A percentile compares a stretch with the other conserved stretches of the same genome.
These are phyloP conservation scores for Termitomyces sp. DNA, from an alignment of 768 basidiomycete species.

Conservation along the genomic window DNA sequence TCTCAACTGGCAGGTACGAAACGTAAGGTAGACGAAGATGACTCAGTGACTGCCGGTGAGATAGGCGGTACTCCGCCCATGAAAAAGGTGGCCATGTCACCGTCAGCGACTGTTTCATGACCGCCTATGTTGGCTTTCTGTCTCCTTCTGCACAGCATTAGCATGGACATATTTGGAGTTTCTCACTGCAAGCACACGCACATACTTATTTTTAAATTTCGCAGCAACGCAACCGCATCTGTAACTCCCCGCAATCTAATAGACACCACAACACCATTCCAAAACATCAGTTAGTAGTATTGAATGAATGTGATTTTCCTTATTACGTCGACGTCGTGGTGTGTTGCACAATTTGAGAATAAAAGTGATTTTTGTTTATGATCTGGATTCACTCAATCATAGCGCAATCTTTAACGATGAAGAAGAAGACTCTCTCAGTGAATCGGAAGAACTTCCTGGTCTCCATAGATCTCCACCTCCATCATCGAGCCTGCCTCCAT, in stretches of 20 bases:
- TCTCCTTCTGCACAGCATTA: neutral
- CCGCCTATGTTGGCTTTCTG: neutral
- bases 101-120: constrained; percentile 19
- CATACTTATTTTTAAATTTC: constrained; percentile 18
- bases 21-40: constrained; percentile 69
- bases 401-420: neutral
- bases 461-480: too few relatives aligned
- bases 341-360: neutral
- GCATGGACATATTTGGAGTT: constrained; percentile 17
- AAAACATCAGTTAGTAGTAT: neutral
- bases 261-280: constrained; percentile 20
- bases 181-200: constrained; percentile 9
- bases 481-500: too few relatives aligned
- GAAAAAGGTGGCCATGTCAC: constrained; percentile 63
- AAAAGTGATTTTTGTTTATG: neutral
- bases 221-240: constrained; percentile 21
- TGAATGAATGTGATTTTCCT: neutral
- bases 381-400: neutral
- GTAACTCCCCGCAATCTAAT: constrained; percentile 22
- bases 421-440: too few relatives aligned
- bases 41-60: constrained; percentile 37
- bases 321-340: neutral
- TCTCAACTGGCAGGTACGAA: constrained; percentile 60
- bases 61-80: constrained; percentile 56
- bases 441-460: too few relatives aligned